phyloP scores from a whole-genome alignment of 805 yeast species.

The Myxozyma lipomycoides region DNA sequence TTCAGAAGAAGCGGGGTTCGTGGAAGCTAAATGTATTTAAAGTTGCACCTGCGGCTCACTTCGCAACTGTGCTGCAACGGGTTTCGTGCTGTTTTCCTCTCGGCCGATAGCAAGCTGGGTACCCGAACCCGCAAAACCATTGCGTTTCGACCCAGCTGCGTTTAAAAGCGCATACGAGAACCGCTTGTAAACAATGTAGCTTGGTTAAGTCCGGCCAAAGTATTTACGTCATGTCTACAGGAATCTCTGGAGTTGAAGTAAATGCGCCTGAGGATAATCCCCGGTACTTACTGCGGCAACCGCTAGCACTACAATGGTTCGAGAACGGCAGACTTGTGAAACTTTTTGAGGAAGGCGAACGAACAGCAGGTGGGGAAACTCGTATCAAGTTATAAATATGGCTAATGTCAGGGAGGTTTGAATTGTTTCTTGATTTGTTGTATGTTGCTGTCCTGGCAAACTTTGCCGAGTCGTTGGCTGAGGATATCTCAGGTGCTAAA shows the following conservation, averaged over 20 bases:
- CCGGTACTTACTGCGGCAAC: constrained; percentile 4
- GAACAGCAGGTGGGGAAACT: constrained; percentile 1
- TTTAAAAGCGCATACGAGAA: too few relatives aligned
- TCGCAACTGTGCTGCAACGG: too few relatives aligned
- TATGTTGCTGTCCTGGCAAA: constrained; percentile 63
- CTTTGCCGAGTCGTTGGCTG: constrained; percentile 52
- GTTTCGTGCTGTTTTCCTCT: too few relatives aligned
- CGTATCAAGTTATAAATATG: neutral
- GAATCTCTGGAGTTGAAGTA: neutral
- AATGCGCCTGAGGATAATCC: neutral
- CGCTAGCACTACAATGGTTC: constrained; percentile 6
- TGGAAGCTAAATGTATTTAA: too few relatives aligned
- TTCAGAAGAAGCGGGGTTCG: too few relatives aligned
- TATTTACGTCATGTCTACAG: neutral
- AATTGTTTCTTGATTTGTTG: constrained; percentile 58
- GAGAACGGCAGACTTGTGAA: constrained; percentile 1
- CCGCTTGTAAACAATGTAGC: too few relatives aligned
- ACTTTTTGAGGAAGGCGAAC: constrained; percentile 1
- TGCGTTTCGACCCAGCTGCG: too few relatives aligned
- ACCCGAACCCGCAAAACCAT: too few relatives aligned
- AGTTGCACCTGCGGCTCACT: too few relatives aligned
- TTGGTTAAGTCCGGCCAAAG: too few relatives aligned
- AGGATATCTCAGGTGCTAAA: constrained; percentile 47
- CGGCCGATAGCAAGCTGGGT: too few relatives aligned
- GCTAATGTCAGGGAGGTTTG: constrained; percentile 35